These are phyloP conservation scores for Arthroderma uncinatum DNA, from an alignment of 2,329 filamentous ascomycete species.

Conservation along the genomic window DNA sequence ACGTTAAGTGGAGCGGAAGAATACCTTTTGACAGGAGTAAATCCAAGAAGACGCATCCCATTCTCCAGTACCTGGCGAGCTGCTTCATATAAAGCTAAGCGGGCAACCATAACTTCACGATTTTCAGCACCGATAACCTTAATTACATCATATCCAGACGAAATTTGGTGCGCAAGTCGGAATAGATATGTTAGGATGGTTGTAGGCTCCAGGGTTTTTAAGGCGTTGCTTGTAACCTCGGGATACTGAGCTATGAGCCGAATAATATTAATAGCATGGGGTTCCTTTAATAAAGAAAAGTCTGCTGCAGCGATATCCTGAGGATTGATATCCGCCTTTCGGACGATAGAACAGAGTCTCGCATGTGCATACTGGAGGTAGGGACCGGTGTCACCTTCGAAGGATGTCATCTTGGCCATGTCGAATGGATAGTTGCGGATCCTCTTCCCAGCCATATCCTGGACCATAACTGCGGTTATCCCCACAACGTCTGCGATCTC, in stretches of 20 bases:
- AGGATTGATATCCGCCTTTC: conserved; percentile 43
- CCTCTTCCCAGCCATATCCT: conserved; percentile 80
- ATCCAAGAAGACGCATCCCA: conserved; percentile 47
- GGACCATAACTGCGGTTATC: conserved; percentile 81
- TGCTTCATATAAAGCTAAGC: conserved; percentile 44
- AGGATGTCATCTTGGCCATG: conserved; percentile 70
- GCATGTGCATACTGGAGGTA: conserved; percentile 78
- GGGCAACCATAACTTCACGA: conserved; percentile 35
- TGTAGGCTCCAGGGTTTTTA: conserved; percentile 69
- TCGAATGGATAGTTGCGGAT: conserved; percentile 60
- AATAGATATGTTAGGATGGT: conserved; percentile 64
- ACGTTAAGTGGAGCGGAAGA: not conserved
- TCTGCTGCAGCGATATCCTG: conserved; percentile 54
- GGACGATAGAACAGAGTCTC: conserved; percentile 53
- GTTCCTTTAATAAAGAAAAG: conserved; percentile 56
- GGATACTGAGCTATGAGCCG: conserved; percentile 74
- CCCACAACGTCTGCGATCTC: conserved; percentile 68
- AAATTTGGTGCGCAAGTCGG: conserved; percentile 18
- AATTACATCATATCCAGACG: conserved; percentile 10
- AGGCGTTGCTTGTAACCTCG: conserved; percentile 70
- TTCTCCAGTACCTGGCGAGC: conserved; percentile 48
- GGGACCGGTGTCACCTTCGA: conserved; percentile 74
- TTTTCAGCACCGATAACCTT: conserved; percentile 41
- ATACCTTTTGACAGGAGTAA: conserved; percentile 46
- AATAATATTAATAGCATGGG: conserved; percentile 61